Evolutionary conservation across 2,329 filamentous ascomycete genomes (phyloP).

Genomic region (Trichophyton schoenleinii): DNA sequence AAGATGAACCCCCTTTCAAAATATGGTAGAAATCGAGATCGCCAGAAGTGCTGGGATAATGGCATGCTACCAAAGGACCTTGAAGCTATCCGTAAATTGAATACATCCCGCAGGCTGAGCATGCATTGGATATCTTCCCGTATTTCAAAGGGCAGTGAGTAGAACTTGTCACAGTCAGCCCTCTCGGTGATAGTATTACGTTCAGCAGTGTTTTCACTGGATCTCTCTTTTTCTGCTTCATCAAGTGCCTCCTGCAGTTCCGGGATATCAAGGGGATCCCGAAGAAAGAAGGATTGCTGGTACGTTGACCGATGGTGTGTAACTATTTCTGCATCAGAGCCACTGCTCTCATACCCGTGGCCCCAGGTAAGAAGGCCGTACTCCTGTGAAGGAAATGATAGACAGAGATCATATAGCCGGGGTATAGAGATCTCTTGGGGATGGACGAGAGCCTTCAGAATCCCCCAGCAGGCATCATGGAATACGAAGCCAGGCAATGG

Average conservation of each 20-base stretch:
- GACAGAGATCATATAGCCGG: conserved; percentile 16
- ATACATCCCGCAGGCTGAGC: conserved; percentile 11
- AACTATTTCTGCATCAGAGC: background rate
- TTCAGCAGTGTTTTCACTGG: background rate
- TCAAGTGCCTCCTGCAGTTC: conserved; percentile 7
- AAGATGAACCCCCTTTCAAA: conserved; percentile 14
- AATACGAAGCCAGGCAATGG: conserved; percentile 13
- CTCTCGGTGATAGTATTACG: conserved; percentile 1
- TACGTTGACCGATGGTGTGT: background rate
- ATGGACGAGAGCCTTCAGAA: conserved; percentile 11
- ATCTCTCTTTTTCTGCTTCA: background rate
- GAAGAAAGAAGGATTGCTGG: conserved; percentile 6
- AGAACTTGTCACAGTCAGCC: conserved; percentile 12
- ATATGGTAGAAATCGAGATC: conserved; percentile 14
- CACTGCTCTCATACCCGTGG: conserved; percentile 6
- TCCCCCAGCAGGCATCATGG: conserved; percentile 16
- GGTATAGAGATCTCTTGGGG: conserved; percentile 12
- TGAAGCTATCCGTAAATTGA: conserved; percentile 12
- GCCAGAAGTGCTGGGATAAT: conserved; percentile 15
- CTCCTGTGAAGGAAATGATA: conserved; percentile 11
- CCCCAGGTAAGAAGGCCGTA: conserved; percentile 13
- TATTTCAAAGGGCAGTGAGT: conserved; percentile 13
- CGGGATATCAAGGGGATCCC: conserved; percentile 10
- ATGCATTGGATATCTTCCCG: conserved; percentile 14
- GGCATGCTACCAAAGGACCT: conserved; percentile 16